A percentile compares a stretch with the other conserved stretches of the same genome.
Evolutionary conservation across 371 early-diverging fungal species (phyloP).

Genomic region (Umbelopsis sp.): DNA sequence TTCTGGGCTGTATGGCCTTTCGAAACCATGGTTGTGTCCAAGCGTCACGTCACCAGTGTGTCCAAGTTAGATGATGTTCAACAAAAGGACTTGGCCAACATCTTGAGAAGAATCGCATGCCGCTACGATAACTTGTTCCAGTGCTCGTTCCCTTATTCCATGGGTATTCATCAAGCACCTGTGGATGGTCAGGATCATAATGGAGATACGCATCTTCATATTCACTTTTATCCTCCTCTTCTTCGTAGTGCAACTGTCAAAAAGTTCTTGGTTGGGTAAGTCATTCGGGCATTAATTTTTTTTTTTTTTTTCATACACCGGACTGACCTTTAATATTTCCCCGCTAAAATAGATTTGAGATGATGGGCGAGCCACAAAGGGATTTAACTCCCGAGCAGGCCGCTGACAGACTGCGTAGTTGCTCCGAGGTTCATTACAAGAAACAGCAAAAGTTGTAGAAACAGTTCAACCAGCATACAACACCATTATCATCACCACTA

Average conservation of each 20-base stretch:
- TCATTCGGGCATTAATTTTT: constrained; percentile 1
- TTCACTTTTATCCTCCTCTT: constrained; percentile 95
- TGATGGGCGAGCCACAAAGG: constrained; percentile 92
- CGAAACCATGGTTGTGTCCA: constrained; percentile 85
- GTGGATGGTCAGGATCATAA: constrained; percentile 48
- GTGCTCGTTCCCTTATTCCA: constrained; percentile 94
- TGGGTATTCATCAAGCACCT: constrained; percentile 92
- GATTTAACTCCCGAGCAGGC: constrained; percentile 94
- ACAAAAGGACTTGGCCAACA: constrained; percentile 69
- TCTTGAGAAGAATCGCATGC: constrained; percentile 72
- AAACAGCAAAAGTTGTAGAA: constrained; percentile 21
- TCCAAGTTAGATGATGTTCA: constrained; percentile 48
- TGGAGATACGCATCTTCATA: constrained; percentile 75
- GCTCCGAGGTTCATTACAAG: constrained; percentile 69
- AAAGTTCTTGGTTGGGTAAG: constrained; percentile 94
- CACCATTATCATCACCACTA: too few relatives aligned
- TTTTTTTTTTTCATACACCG: not conserved
- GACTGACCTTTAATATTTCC: too few relatives aligned
- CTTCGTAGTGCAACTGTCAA: constrained; percentile 86
- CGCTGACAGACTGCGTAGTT: constrained; percentile 61
- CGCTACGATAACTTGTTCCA: constrained; percentile 92
- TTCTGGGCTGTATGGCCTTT: constrained; percentile 98
- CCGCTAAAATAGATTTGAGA: constrained; percentile 72
- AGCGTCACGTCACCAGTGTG: constrained; percentile 64
- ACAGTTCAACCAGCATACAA: not conserved